Conservation (phyloP, 2,329 filamentous ascomycete species). For the Westerdykella aurantiaca region DNA sequence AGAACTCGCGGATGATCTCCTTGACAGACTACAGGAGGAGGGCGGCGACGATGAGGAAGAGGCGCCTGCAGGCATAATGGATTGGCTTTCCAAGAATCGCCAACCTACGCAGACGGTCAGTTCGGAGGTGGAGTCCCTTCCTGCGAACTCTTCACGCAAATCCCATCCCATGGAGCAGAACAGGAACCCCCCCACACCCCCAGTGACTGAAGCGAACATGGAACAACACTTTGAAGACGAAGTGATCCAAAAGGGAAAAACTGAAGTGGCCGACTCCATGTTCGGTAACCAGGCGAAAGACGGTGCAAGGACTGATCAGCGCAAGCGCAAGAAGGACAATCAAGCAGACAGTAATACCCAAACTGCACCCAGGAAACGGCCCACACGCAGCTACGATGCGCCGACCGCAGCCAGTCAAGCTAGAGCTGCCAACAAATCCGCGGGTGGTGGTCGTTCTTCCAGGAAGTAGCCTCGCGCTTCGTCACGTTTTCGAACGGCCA, state of each 20-base stretch:
- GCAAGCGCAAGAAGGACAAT: conserved; percentile 28
- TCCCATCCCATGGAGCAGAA: conserved; percentile 7
- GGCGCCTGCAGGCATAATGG: conserved; percentile 20
- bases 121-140: neutral
- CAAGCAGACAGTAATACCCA: conserved; percentile 7
- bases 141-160: conserved; percentile 1
- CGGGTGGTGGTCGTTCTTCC: too few relatives aligned
- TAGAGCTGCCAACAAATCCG: conserved; percentile 4
- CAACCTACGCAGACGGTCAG: conserved; percentile 13
- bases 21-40: conserved; percentile 30
- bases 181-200: conserved; percentile 17
- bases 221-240: neutral
- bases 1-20: conserved; percentile 40
- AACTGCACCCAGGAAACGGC: conserved; percentile 24
- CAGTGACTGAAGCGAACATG: conserved; percentile 17
- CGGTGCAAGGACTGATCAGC: conserved; percentile 5
- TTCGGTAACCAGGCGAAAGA: too few relatives aligned
- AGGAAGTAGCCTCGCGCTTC: too few relatives aligned
- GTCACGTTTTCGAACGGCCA: too few relatives aligned
- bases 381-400: conserved; percentile 28
- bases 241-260: too few relatives aligned
- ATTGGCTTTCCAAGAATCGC: conserved; percentile 30
- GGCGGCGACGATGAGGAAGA: conserved; percentile 24
- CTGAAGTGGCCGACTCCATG: too few relatives aligned
- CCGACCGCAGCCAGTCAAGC: conserved; percentile 35